A percentile compares a stretch with the other conserved stretches of the same genome.
Evolutionary conservation across 108 stramenopile species (phyloP).

Genomic region (Stephanodiscus triporus): DNA sequence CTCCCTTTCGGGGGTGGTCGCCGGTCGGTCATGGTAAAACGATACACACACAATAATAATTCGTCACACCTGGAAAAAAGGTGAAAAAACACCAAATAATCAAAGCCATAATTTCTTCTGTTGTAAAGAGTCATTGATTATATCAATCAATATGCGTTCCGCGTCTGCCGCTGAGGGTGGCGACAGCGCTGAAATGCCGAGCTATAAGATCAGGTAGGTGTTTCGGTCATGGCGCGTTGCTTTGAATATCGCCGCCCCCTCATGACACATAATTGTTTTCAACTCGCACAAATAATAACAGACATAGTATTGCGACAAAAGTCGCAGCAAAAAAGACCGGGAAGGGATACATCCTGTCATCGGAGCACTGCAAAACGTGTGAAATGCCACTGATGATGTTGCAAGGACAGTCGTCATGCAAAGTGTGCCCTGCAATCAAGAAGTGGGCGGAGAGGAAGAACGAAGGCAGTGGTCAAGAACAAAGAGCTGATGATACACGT

Average conservation of each 20-base stretch:
- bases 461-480: neutral
- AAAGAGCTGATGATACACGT: conserved; percentile 9
- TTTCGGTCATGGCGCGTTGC: neutral
- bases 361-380: conserved; percentile 29
- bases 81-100: too few species aligned
- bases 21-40: too few species aligned
- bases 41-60: too few species aligned
- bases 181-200: conserved; percentile 16
- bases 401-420: conserved; percentile 33
- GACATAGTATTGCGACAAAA: conserved; percentile 47
- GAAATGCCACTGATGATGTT: conserved; percentile 43
- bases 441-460: conserved; percentile 38
- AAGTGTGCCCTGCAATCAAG: conserved; percentile 41
- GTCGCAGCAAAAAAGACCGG: conserved; percentile 34
- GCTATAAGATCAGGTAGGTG: conserved; percentile 34
- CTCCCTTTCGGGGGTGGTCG: too few species aligned
- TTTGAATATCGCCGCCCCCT: neutral
- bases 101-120: too few species aligned
- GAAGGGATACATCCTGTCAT: conserved; percentile 26
- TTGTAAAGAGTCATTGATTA: too few species aligned
- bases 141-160: neutral
- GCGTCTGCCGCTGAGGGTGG: neutral
- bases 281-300: conserved; percentile 1
- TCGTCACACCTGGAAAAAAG: too few species aligned
- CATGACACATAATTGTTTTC: neutral